These are phyloP conservation scores for Moelleriella libera DNA, from an alignment of 2,329 filamentous ascomycete species.

Conservation along the genomic window DNA sequence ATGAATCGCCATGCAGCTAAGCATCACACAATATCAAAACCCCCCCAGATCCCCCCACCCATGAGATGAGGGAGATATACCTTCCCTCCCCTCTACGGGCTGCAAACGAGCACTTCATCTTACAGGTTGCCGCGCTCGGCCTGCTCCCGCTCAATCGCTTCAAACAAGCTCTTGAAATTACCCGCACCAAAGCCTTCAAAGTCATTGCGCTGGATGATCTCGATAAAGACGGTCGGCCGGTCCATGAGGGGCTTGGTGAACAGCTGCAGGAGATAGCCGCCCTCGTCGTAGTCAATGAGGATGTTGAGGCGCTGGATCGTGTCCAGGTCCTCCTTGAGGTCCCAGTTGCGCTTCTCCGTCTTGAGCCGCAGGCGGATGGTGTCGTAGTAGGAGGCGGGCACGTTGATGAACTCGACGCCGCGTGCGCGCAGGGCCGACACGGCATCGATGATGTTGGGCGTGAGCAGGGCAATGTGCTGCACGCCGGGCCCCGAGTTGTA, in stretches of 20 bases:
- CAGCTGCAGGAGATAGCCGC: conserved; percentile 65
- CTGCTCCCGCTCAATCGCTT: conserved; percentile 91
- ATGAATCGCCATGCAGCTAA: no score
- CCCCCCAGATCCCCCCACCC: no score
- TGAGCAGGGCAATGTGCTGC: conserved; percentile 84
- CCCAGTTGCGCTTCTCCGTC: conserved; percentile 43
- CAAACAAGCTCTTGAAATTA: conserved; percentile 90
- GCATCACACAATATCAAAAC: no score
- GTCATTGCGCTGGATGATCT: conserved; percentile 86
- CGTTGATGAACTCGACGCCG: conserved; percentile 84
- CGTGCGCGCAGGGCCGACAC: conserved; percentile 71
- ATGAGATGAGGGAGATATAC: no score
- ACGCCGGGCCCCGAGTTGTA: conserved; percentile 86
- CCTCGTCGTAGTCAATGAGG: conserved; percentile 89
- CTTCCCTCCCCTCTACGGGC: no score
- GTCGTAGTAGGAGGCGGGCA: conserved; percentile 76
- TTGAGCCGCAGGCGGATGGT: conserved; percentile 62
- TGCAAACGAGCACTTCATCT: conserved; percentile 3
- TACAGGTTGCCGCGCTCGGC: conserved; percentile 70
- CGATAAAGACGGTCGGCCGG: conserved; percentile 86
- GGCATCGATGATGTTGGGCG: conserved; percentile 60
- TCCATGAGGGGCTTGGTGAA: conserved; percentile 88
- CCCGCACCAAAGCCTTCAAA: conserved; percentile 90
- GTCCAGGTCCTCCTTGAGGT: conserved; percentile 67
- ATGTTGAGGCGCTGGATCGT: conserved; percentile 67